Percentiles rank a stretch among this genome's conserved stretches.
Conservation (phyloP, 2,329 filamentous ascomycete species). For the Aspergillus novofumigatus region DNA sequence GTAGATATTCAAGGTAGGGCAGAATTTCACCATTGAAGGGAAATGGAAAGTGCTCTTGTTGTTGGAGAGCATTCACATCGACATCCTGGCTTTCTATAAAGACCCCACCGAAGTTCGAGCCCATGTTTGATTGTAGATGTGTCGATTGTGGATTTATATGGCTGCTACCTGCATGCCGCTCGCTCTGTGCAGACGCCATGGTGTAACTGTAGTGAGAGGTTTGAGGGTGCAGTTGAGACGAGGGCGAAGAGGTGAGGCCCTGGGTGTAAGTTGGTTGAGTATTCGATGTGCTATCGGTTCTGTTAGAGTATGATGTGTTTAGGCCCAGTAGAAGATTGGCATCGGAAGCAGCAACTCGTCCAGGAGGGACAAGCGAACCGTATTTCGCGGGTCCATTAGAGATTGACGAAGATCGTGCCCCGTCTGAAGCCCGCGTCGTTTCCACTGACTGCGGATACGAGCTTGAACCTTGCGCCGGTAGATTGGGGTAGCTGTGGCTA, state of each 20-base stretch:
- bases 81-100: slow-evolving; percentile 75
- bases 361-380: slow-evolving; percentile 38
- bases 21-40: slow-evolving; percentile 57
- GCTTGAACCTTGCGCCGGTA: slow-evolving; percentile 19
- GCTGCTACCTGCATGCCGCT: slow-evolving; percentile 10
- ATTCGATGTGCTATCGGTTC: slow-evolving; percentile 14
- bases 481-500: slow-evolving; percentile 25
- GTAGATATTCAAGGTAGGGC: slow-evolving; percentile 71
- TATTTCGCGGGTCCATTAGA: slow-evolving; percentile 21
- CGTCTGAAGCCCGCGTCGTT: slow-evolving; percentile 22
- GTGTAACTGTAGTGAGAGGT: slow-evolving; percentile 21
- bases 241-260: slow-evolving; percentile 14
- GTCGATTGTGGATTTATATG: slow-evolving; percentile 15
- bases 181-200: slow-evolving; percentile 14
- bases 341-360: slow-evolving; percentile 32
- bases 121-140: slow-evolving; percentile 17
- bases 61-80: slow-evolving; percentile 61
- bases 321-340: slow-evolving; percentile 46
- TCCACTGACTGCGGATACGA: slow-evolving; percentile 32
- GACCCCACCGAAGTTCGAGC: slow-evolving; percentile 41
- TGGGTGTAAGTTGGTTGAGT: slow-evolving; percentile 23
- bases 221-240: slow-evolving; percentile 15
- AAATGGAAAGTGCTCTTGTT: slow-evolving; percentile 38
- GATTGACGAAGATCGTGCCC: slow-evolving; percentile 17
- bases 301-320: slow-evolving; percentile 41